Conservation (phyloP, 2,329 filamentous ascomycete species). For the Scolecobasidium constrictum region DNA sequence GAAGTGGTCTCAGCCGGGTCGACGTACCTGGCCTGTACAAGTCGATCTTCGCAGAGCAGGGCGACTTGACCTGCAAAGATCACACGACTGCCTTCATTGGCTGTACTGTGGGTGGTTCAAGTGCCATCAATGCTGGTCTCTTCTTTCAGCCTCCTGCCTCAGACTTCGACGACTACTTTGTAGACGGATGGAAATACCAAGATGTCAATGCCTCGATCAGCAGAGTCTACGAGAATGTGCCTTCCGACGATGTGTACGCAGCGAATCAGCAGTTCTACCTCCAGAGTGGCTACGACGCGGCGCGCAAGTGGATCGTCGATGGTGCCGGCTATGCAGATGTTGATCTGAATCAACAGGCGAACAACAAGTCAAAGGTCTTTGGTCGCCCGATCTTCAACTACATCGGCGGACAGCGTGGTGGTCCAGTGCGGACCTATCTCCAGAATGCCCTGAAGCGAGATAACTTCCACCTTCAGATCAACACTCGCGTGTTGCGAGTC, state of each 20-base stretch:
- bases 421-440: constrained; percentile 39
- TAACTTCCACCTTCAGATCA: constrained; percentile 36
- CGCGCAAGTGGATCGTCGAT: constrained; percentile 40
- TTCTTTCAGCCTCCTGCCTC: constrained; percentile 43
- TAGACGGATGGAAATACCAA: constrained; percentile 38
- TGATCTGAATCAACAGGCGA: constrained; percentile 33
- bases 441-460: constrained; percentile 30
- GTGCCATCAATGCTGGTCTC: constrained; percentile 43
- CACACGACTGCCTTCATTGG: constrained; percentile 34
- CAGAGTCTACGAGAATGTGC: constrained; percentile 33
- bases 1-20: constrained; percentile 38
- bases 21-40: constrained; percentile 44
- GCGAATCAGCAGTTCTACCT: constrained; percentile 34
- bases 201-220: constrained; percentile 37
- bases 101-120: constrained; percentile 42
- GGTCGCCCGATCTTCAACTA: constrained; percentile 39
- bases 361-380: constrained; percentile 38
- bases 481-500: constrained; percentile 34
- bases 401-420: constrained; percentile 38
- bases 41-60: constrained; percentile 35
- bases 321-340: constrained; percentile 37
- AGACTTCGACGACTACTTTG: constrained; percentile 42
- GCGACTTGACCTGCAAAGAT: constrained; percentile 31
- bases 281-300: constrained; percentile 37
- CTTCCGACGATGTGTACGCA: constrained; percentile 34